phyloP scores from a whole-genome alignment of 495 filamentous ascomycete genomes.

The Penicillium psychrofluorescens region DNA sequence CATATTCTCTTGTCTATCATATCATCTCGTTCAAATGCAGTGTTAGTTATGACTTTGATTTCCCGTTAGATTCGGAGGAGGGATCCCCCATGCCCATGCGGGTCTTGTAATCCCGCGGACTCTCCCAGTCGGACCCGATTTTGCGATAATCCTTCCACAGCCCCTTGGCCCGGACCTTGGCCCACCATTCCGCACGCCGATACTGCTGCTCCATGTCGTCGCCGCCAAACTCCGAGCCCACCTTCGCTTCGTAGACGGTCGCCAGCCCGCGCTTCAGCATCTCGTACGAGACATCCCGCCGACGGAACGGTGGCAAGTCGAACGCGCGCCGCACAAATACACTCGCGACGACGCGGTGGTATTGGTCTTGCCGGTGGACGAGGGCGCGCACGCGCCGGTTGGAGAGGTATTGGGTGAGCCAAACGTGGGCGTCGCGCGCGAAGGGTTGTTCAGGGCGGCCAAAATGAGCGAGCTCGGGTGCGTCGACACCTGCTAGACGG shows the following conservation, averaged over 20 bases:
- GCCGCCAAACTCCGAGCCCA: constrained; percentile 78
- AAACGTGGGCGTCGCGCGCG: constrained; percentile 68
- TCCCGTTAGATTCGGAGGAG: constrained; percentile 31
- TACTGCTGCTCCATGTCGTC: constrained; percentile 56
- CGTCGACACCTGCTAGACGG: constrained; percentile 85
- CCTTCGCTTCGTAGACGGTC: constrained; percentile 87
- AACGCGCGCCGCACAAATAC: constrained; percentile 64
- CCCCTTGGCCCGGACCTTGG: constrained; percentile 60
- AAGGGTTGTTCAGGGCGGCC: constrained; percentile 80
- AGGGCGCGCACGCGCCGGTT: constrained; percentile 69
- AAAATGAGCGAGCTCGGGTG: constrained; percentile 88
- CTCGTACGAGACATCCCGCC: constrained; percentile 77
- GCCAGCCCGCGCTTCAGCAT: constrained; percentile 82
- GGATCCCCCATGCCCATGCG: constrained; percentile 39
- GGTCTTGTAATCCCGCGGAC: constrained; percentile 80
- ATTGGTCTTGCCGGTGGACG: constrained; percentile 81
- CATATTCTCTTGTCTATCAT: background rate
- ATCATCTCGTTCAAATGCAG: constrained; percentile 7
- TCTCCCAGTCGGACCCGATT: constrained; percentile 48
- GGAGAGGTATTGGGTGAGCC: constrained; percentile 67
- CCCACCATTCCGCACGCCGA: constrained; percentile 60
- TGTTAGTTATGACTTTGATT: background rate
- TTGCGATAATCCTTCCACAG: constrained; percentile 64
- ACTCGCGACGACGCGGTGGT: constrained; percentile 80
- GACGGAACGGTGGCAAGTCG: constrained; percentile 48